phyloP scores from a whole-genome alignment of 2,329 filamentous ascomycete species.

The Trichothecium sympodiale region DNA sequence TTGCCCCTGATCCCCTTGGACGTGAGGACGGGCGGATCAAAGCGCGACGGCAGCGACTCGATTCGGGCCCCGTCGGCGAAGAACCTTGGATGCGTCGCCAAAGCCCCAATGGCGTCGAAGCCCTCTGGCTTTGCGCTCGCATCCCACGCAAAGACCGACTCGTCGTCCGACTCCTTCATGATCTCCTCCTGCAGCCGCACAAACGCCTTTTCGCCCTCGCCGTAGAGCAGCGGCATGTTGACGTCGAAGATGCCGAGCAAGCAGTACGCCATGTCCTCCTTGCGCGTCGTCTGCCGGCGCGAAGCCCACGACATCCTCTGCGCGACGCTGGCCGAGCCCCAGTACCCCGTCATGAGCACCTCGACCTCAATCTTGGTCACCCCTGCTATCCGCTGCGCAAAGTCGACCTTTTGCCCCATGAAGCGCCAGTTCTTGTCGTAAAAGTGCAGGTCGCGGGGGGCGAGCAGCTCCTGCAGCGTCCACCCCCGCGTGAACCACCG shows the following conservation, averaged over 20 bases:
- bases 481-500: slow-evolving; percentile 7
- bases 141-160: slow-evolving; percentile 6
- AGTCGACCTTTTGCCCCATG: slow-evolving; percentile 3
- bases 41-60: background rate
- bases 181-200: slow-evolving; percentile 10
- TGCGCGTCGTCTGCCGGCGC: slow-evolving; percentile 6
- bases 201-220: slow-evolving; percentile 9
- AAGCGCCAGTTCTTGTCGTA: slow-evolving; percentile 13
- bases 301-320: slow-evolving; percentile 9
- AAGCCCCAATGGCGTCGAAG: no score
- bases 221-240: slow-evolving; percentile 12
- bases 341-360: background rate
- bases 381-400: background rate
- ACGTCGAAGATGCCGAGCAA: slow-evolving; percentile 11
- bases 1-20: background rate
- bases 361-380: slow-evolving; percentile 4
- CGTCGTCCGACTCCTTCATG: slow-evolving; percentile 4
- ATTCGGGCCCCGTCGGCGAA: background rate
- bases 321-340: slow-evolving; percentile 1
- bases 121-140: background rate
- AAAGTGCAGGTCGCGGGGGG: slow-evolving; percentile 6
- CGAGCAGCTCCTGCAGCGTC: slow-evolving; percentile 9
- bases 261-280: slow-evolving; percentile 12
- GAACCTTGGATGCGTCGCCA: background rate
- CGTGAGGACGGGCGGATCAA: background rate